A percentile compares a stretch with the other conserved stretches of the same genome.
Evolutionary conservation across 495 filamentous ascomycete species (phyloP).

Genomic region (Xylaria castorea): DNA sequence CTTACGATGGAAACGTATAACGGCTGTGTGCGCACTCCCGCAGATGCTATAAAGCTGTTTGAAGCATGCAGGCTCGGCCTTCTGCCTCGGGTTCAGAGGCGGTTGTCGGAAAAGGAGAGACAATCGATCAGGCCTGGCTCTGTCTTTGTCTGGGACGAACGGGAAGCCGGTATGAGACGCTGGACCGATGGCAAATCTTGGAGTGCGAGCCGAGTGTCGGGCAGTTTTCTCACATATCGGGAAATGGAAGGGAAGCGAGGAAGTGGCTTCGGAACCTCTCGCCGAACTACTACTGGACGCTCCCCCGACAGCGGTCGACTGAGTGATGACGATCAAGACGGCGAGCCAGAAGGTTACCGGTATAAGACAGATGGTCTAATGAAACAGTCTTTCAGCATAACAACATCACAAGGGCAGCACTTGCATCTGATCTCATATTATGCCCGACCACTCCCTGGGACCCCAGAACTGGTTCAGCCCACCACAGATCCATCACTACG

Average conservation of each 20-base stretch:
- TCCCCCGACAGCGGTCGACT: conserved; percentile 79
- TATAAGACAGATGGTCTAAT: conserved; percentile 97
- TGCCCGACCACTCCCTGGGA: conserved; percentile 72
- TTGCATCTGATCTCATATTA: conserved; percentile 98
- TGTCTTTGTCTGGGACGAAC: conserved; percentile 98
- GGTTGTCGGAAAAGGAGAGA: conserved; percentile 95
- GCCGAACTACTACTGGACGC: conserved; percentile 63
- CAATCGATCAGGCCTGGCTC: conserved; percentile 94
- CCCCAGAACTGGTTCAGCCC: conserved; percentile 75
- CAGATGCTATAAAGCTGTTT: conserved; percentile 95
- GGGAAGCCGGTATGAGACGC: conserved; percentile 96
- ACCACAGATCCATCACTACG: conserved; percentile 80
- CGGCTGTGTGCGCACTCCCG: conserved; percentile 88
- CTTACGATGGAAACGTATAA: conserved; percentile 90
- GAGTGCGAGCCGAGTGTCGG: conserved; percentile 96
- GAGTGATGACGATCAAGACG: conserved; percentile 83
- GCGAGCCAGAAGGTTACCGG: conserved; percentile 92
- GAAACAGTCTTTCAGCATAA: conserved; percentile 99
- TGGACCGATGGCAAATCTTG: conserved; percentile 99
- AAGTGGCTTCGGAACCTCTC: conserved; percentile 55
- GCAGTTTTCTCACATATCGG: conserved; percentile 95
- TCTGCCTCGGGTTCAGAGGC: conserved; percentile 87
- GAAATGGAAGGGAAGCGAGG: conserved; percentile 98
- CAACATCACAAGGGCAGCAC: conserved; percentile 86
- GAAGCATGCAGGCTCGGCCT: conserved; percentile 93